Conservation (phyloP, 2,329 filamentous ascomycete species). For the Exophiala xenobiotica region DNA sequence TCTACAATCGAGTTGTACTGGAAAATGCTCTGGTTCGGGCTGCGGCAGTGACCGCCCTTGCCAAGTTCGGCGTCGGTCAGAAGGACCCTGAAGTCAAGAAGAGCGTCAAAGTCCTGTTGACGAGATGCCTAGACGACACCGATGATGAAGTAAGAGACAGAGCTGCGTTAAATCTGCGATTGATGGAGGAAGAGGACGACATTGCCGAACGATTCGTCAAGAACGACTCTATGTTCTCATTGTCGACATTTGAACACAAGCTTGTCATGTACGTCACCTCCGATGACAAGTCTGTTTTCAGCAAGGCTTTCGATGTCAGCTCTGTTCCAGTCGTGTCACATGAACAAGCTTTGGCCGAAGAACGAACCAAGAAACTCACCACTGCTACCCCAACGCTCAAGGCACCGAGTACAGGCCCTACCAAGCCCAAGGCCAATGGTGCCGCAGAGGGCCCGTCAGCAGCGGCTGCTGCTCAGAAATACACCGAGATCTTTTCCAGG, state of each 20-base stretch:
- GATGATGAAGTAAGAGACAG: constrained; percentile 97
- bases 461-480: constrained; percentile 79
- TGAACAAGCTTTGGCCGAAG: constrained; percentile 93
- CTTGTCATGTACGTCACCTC: constrained; percentile 97
- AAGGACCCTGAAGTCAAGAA: constrained; percentile 96
- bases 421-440: constrained; percentile 66
- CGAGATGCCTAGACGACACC: constrained; percentile 89
- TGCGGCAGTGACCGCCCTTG: constrained; percentile 89
- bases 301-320: constrained; percentile 82
- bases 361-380: constrained; percentile 95
- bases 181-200: constrained; percentile 91
- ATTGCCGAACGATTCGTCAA: constrained; percentile 85
- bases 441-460: constrained; percentile 75
- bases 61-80: constrained; percentile 96
- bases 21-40: constrained; percentile 96
- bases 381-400: constrained; percentile 91
- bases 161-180: constrained; percentile 83
- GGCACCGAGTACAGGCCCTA: constrained; percentile 76
- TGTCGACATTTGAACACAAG: constrained; percentile 94
- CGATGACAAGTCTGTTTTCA: constrained; percentile 81
- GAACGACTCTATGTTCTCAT: constrained; percentile 94
- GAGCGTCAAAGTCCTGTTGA: constrained; percentile 88
- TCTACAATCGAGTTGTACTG: constrained; percentile 96
- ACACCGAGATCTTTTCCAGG: constrained; percentile 79
- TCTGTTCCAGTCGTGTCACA: constrained; percentile 90